Evolutionary conservation across 306 rosid genomes (phyloP).

Genomic region (Prunus mongolica): DNA sequence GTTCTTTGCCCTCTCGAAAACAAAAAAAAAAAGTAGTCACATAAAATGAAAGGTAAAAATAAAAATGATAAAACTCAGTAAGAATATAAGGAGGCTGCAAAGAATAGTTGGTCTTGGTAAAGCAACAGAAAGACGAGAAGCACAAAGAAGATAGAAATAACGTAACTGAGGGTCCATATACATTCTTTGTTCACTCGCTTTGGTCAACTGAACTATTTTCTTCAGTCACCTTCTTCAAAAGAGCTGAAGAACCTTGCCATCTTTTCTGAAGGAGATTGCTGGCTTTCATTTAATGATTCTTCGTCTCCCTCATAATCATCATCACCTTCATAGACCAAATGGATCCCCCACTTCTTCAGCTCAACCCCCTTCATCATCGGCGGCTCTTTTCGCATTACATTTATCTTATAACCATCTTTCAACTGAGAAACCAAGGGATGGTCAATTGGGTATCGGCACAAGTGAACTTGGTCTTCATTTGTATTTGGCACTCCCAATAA

Average conservation of each 20-base stretch:
- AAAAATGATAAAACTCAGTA: too few relatives aligned
- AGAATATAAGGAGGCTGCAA: too few relatives aligned
- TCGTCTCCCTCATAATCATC: slow-evolving; percentile 63
- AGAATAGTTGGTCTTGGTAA: too few relatives aligned
- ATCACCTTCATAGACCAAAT: slow-evolving; percentile 52
- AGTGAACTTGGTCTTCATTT: too few relatives aligned
- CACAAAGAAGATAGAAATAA: neutral
- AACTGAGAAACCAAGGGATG: too few relatives aligned
- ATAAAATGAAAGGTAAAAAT: neutral
- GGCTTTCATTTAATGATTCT: slow-evolving; percentile 29
- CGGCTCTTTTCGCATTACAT: slow-evolving; percentile 29
- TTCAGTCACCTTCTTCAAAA: slow-evolving; percentile 9
- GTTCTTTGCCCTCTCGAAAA: too few relatives aligned
- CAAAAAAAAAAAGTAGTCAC: too few relatives aligned
- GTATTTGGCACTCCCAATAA: too few relatives aligned
- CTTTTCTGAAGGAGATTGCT: slow-evolving; percentile 49
- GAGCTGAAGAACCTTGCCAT: slow-evolving; percentile 39
- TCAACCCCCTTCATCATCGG: slow-evolving; percentile 40
- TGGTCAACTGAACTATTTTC: neutral
- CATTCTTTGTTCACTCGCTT: neutral
- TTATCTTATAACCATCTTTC: slow-evolving; percentile 1
- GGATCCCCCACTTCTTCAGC: slow-evolving; percentile 45
- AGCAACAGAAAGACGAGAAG: too few relatives aligned
- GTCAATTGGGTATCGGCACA: too few relatives aligned
- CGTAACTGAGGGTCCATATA: neutral